Base-by-base conservation (phyloP, 148 eudicot species). In the Camellia granthamiana region DNA sequence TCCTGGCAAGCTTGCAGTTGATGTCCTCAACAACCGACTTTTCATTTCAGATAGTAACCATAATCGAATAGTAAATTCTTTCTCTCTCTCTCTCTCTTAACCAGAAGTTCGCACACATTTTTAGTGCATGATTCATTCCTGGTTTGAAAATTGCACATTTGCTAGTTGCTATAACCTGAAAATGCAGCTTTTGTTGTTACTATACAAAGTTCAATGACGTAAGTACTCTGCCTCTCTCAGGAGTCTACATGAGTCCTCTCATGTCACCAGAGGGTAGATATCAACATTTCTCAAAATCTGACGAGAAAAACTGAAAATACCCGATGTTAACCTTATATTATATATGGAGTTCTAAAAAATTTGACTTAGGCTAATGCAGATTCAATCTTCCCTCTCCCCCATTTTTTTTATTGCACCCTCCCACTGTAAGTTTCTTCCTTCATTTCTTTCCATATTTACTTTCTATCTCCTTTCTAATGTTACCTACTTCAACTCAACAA, bases 1-100 rank as follows among this genome's bases (percentile, higher is more conserved):
- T 86, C 99, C 99, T 6, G 99, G 94, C 76, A 95, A 95, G 89
- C 91, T 95, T 86, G 94, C 92, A 75, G 89, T 89, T 82, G 99
- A 95, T 86, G 84, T 89, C 77, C 81, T 90, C 79, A 95, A 95
- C 84, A 89, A 90, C 69, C 89, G 97, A 62, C 93, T 95, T 46
- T 95, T 95, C 88, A 95, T 95, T 76, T 93, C 99, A 73, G 99
- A 95, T 90, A 95, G 99, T 83, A 93, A 87, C 79, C 99, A 95
- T 84, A 95, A 95, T 82, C 92, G 99, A 66, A 93, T 95, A 79
- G 99, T 95, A 77, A 74, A 91, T 80, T 81, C 84, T 69, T 0
- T 49, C 52, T 49, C 52, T 49, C 52, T 49, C 52, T 80, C 83
- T 81, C 75, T 78, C 60, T 80, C 75, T 69, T 54, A 51, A 16